Evolutionary conservation across 768 basidiomycete genomes (phyloP), one percentile per base, ranked within the genome.

Genomic region (Collybia sordida): DNA sequence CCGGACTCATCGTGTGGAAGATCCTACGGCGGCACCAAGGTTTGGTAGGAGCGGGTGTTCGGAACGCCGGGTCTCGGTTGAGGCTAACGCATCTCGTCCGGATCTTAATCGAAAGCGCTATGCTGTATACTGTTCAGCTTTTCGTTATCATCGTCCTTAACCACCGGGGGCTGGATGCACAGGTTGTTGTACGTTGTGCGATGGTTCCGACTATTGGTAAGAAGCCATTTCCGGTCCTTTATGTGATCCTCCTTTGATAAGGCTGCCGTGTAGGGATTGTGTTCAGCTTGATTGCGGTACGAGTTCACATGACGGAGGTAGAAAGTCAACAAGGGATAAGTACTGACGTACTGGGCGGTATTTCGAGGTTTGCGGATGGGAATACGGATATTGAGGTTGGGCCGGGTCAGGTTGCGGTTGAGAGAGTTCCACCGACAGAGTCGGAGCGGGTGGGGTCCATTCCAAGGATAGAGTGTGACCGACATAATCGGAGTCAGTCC

Each of bases 161-260:
- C 39, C 59, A 62, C 12, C 28, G 59, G 34, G 42, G 56, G 17
- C 54, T 58, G 38, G 57, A 59, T 24, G 61, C 62, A 6, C 64
- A 65, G 39, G 54, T 58, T 34, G 57, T 68, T 8, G 49, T 68
- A 23, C 64, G 62, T 25, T 50, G 47, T 15, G 57, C 62, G 6
- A 53, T 65, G n/a, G 52, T 65, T 11, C 67, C 67, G 5, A 63
- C 59, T 39, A 64, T 66, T n/a, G 67, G 67, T 68, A 41, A 53
- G 59, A 41, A 17, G 15, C 18, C 31, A 34, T 15, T 12, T 18
- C n/a, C n/a, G n/a, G 21, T 14, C 42, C n/a, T 28, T 31, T 31
- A 31, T 11, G 9, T 11, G 31, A 31, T 4, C 22, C 28, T 14
- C 37, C 15, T 18, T 23, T 19, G 19, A 14, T 22, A 31, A 25